Evolutionary conservation across 1,139 yeast species (phyloP).

Genomic region (Pichia sp.): DNA sequence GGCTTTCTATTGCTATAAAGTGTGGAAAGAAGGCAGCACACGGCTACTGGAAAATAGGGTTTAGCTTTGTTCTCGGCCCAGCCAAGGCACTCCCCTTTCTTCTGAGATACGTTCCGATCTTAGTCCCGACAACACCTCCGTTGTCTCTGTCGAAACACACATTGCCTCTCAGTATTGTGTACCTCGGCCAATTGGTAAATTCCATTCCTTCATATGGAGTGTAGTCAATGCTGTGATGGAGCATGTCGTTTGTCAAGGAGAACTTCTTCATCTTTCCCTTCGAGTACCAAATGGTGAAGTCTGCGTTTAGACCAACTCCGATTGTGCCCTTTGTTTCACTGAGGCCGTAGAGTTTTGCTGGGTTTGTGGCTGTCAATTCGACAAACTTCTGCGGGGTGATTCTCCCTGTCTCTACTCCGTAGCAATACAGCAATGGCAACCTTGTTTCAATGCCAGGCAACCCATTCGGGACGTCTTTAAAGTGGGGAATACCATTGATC

Average conservation of each 20-base stretch:
- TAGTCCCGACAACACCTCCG: constrained; percentile 28
- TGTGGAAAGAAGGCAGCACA: too few relatives aligned
- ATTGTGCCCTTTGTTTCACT: constrained; percentile 65
- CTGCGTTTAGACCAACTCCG: constrained; percentile 75
- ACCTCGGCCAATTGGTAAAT: constrained; percentile 45
- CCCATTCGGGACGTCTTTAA: constrained; percentile 41
- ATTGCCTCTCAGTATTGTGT: constrained; percentile 39
- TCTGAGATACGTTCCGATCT: constrained; percentile 30
- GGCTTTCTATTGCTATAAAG: too few relatives aligned
- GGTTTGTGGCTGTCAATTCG: constrained; percentile 15
- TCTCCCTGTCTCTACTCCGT: constrained; percentile 40
- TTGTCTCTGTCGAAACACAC: constrained; percentile 37
- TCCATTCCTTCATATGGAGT: constrained; percentile 44
- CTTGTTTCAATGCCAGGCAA: constrained; percentile 46
- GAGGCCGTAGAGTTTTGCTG: constrained; percentile 73
- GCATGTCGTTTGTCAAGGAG: constrained; percentile 34
- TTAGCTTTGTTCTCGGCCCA: constrained; percentile 7
- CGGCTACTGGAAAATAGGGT: constrained; percentile 4
- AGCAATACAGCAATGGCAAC: constrained; percentile 39
- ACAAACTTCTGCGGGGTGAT: constrained; percentile 41
- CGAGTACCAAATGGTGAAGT: constrained; percentile 73
- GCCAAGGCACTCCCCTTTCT: constrained; percentile 24
- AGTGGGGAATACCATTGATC: constrained; percentile 29
- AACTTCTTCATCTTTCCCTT: constrained; percentile 36
- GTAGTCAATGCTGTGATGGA: constrained; percentile 43